Conservation (phyloP, 225 moss, liverwort and hornwort species). For the Physcomitrellopsis africana region DNA sequence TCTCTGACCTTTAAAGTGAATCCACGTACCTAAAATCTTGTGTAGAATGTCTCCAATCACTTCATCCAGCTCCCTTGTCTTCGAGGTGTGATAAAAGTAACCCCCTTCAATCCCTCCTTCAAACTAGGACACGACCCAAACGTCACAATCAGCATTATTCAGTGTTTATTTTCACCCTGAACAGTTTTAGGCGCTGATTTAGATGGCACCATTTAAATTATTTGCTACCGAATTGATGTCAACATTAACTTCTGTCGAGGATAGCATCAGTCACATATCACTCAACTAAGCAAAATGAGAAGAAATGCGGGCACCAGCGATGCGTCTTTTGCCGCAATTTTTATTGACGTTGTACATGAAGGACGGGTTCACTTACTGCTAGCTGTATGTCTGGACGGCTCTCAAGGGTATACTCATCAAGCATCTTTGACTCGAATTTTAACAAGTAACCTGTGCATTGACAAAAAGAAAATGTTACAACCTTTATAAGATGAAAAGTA, state of each 20-base stretch:
- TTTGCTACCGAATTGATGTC: slow-evolving; percentile 13
- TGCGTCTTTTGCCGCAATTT: slow-evolving; percentile 11
- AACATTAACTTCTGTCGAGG: neutral
- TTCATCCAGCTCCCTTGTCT: slow-evolving; percentile 84
- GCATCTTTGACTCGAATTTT: slow-evolving; percentile 49
- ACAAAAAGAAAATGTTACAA: slow-evolving; percentile 12
- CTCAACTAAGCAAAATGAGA: slow-evolving; percentile 15
- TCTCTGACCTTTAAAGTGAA: too few relatives aligned
- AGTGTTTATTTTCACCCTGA: slow-evolving; percentile 13
- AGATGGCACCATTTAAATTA: slow-evolving; percentile 11
- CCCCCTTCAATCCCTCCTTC: slow-evolving; percentile 73
- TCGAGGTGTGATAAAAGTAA: slow-evolving; percentile 80
- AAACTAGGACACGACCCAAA: slow-evolving; percentile 60
- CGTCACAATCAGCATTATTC: slow-evolving; percentile 15
- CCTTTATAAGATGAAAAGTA: neutral
- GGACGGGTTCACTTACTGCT: slow-evolving; percentile 60
- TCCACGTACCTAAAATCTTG: slow-evolving; percentile 71
- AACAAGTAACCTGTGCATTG: slow-evolving; percentile 73
- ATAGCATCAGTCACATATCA: neutral
- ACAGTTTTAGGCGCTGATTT: neutral
- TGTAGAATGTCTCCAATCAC: slow-evolving; percentile 84
- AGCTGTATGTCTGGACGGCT: slow-evolving; percentile 71
- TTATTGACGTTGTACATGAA: slow-evolving; percentile 4
- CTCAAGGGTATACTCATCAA: slow-evolving; percentile 60
- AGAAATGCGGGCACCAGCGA: neutral